Evolutionary conservation across 768 basidiomycete species (phyloP), one percentile per base, ranked within the genome.

Genomic region (Tulasnella sp.): DNA sequence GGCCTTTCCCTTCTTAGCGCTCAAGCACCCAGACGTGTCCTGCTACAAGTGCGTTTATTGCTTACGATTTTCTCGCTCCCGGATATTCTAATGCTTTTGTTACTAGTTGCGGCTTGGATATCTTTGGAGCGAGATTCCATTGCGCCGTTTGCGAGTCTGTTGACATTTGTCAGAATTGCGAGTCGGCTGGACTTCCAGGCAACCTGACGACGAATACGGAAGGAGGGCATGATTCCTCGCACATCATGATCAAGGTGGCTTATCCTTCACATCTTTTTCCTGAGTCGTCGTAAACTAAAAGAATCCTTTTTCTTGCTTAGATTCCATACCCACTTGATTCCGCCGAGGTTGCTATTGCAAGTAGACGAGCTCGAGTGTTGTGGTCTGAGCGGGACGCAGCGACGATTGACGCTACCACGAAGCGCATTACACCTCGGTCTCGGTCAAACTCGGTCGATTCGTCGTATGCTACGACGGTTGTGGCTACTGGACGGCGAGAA

Each of bases 221-320:
- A 52, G 91, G 89, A 5, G 93, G 92, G 0, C 93, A 94, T 79
- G 86, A 87, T 74, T 93, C 92, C 19, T 91, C 92, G 1, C 96
- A 98, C 81, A 95, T 97, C 79, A 88, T 97, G 87, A 93, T 98
- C 83, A 98, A 98, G 89, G 95, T 93, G 77, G 67, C 82, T 74
- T 6, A 45, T 15, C 34, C 34, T 17, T 54, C 64, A 36, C 70
- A n/a, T 36, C 2, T 52, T 37, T 29, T 39, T 76, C 78, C 67
- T 73, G 38, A 79, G 40, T 72, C 75, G 39, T 1, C 34, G 45
- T 49, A 42, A 8, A 17, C 9, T 49, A 49, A 6, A n/a, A 22
- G n/a, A 49, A 49, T n/a, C 36, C 39, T 38, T 1, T 38, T 31
- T 36, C 39, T 31, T 25, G n/a, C 25, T n/a, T 76, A 96, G 94